Evolutionary conservation across 768 basidiomycete genomes (phyloP), one percentile per base, ranked within the genome.

Genomic region (Trametes gibbosa): DNA sequence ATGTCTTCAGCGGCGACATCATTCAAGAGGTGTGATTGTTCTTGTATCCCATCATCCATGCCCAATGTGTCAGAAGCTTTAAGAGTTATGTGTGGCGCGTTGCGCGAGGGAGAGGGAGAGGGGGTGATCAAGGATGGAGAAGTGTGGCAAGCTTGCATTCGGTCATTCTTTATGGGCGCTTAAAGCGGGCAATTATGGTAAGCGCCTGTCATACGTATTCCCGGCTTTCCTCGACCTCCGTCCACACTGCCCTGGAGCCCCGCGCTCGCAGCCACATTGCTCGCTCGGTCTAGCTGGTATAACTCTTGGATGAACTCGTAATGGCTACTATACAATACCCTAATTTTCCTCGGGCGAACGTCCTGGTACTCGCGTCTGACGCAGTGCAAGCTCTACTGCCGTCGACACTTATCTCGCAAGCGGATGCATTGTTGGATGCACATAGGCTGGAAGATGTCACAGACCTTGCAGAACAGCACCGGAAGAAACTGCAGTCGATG

Each of bases 361-460:
- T 90, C 25, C 81, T 92, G 41, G 74, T 92, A 4, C 77, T 89
- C 34, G 84, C 83, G 8, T 66, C 76, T 40, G 83, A 81, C 63
- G 82, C 81, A 8, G 70, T 92, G 14, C 77, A 85, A 42, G 83
- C 88, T 3, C 79, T 92, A 14, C 79, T 89, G 9, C 87, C 85
- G 0, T 84, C 87, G 5, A 88, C 89, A 0, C 76, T 89, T 43
- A 83, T 86, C 51, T 84, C 87, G 1, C 90, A 90, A 69, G 81
- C 83, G 21, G 89, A 90, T 63, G 79, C 84, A 0, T 71, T 91
- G 34, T 77, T 93, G 17, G 81, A 85, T 42, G 79, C 76, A 58
- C 86, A 86, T 65, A 75, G 79, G 60, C 77, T 90, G 7, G 78
- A 84, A 53, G 87, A 91, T 69, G 87, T 83, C 2, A 78, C 80